These are phyloP conservation scores for Dioscorea dumetorum DNA, from an alignment of 106 monocot species.

Conservation along the genomic window DNA sequence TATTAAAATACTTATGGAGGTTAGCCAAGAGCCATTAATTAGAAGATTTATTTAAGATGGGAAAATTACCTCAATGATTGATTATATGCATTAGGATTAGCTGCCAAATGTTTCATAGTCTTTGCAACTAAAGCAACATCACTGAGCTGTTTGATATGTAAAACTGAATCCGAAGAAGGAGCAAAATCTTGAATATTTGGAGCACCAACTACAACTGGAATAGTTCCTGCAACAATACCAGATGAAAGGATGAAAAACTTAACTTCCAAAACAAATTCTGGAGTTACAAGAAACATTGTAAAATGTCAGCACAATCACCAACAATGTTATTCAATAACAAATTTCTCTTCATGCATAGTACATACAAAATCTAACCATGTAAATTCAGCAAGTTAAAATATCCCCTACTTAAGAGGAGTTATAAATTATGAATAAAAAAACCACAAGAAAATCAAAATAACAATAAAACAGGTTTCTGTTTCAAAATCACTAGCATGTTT, in stretches of 20 bases:
- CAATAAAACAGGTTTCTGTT: too few relatives aligned
- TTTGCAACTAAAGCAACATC: constrained; percentile 52
- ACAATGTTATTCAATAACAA: too few relatives aligned
- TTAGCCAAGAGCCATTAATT: too few relatives aligned
- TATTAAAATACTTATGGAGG: too few relatives aligned
- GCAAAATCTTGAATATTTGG: constrained; percentile 92
- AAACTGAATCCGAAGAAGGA: constrained; percentile 57
- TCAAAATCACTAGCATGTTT: too few relatives aligned
- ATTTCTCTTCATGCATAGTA: too few relatives aligned
- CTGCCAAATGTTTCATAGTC: constrained; percentile 60
- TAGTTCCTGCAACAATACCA: constrained; percentile 35
- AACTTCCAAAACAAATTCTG: not conserved
- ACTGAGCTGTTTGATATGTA: constrained; percentile 60
- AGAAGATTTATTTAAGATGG: not conserved
- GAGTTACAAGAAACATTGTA: not conserved
- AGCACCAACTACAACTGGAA: constrained; percentile 91
- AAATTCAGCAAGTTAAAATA: too few relatives aligned
- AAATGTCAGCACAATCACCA: too few relatives aligned
- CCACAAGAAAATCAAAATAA: too few relatives aligned
- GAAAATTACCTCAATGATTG: constrained; percentile 50
- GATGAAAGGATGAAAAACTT: not conserved
- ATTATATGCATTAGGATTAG: constrained; percentile 72
- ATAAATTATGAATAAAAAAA: too few relatives aligned
- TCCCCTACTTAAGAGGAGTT: too few relatives aligned
- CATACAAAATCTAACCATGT: too few relatives aligned